Conservation (phyloP, 768 basidiomycete genomes). For the Scleroderma citrinum region DNA sequence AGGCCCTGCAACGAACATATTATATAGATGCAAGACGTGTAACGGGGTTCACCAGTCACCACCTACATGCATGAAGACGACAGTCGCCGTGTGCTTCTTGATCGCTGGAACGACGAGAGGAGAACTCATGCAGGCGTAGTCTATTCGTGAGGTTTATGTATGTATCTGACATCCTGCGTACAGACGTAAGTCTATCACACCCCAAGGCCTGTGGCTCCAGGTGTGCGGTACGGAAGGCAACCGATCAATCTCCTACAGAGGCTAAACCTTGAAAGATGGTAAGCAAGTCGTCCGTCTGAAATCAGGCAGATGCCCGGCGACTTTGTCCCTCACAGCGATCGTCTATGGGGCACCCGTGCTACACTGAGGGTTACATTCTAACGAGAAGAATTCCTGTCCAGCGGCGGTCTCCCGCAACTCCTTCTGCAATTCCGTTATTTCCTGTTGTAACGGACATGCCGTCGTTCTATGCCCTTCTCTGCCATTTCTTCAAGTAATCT, state of each 20-base stretch:
- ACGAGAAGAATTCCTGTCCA: slow-evolving; percentile 5
- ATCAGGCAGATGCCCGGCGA: too few species aligned
- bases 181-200: too few species aligned
- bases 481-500: slow-evolving; percentile 7
- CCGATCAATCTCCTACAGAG: too few species aligned
- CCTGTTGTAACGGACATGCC: slow-evolving; percentile 4
- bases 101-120: background rate
- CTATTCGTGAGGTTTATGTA: too few species aligned
- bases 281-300: too few species aligned
- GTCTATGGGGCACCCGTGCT: too few species aligned
- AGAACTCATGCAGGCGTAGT: background rate
- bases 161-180: too few species aligned
- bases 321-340: too few species aligned
- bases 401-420: slow-evolving; percentile 7
- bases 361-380: too few species aligned
- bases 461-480: background rate
- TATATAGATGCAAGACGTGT: background rate
- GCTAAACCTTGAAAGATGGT: too few species aligned
- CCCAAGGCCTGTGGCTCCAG: too few species aligned
- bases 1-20: slow-evolving; percentile 31
- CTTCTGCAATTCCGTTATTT: slow-evolving; percentile 4
- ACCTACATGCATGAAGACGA: slow-evolving; percentile 6
- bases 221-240: too few species aligned
- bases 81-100: slow-evolving; percentile 3
- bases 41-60: background rate